These are phyloP conservation scores for Salix suchowensis DNA, from an alignment of 345 rosid species.

Conservation along the genomic window DNA sequence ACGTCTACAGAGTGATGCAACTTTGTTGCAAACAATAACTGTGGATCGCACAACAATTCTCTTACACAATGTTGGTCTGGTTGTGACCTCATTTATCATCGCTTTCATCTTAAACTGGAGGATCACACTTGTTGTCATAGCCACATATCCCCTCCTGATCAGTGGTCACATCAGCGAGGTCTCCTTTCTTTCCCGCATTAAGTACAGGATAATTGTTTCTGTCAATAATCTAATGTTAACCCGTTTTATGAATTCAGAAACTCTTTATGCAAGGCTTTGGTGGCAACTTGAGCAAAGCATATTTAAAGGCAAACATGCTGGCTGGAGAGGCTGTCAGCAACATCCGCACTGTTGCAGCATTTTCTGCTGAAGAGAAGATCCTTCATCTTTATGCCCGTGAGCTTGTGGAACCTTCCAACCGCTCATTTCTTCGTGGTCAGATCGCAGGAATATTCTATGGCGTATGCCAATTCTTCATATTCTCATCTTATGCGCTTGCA, in stretches of 20 bases:
- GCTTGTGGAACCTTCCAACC: constrained; percentile 63
- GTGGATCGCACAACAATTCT: constrained; percentile 69
- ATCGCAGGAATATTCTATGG: constrained; percentile 75
- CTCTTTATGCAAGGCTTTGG: constrained; percentile 87
- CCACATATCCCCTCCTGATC: constrained; percentile 65
- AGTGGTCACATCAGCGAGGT: constrained; percentile 92
- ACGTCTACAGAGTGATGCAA: constrained; percentile 67
- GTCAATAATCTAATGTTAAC: not conserved
- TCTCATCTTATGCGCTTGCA: constrained; percentile 82
- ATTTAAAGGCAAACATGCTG: constrained; percentile 72
- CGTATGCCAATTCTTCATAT: constrained; percentile 78
- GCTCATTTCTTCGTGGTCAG: constrained; percentile 69
- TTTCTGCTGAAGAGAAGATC: constrained; percentile 74
- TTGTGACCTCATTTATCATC: constrained; percentile 56
- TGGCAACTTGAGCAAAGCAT: constrained; percentile 76
- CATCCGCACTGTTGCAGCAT: constrained; percentile 78
- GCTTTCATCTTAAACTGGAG: constrained; percentile 85
- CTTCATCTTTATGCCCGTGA: constrained; percentile 61
- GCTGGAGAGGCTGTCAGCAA: constrained; percentile 83
- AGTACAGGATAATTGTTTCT: not conserved
- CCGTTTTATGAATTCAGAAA: constrained; percentile 41
- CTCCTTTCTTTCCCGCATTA: constrained; percentile 1
- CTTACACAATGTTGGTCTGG: constrained; percentile 62
- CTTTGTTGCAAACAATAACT: constrained; percentile 50
- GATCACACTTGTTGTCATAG: constrained; percentile 70